Percentiles rank a stretch among this genome's conserved stretches.
Evolutionary conservation across 805 yeast species (phyloP).

Genomic region (Myxozyma neotropica): DNA sequence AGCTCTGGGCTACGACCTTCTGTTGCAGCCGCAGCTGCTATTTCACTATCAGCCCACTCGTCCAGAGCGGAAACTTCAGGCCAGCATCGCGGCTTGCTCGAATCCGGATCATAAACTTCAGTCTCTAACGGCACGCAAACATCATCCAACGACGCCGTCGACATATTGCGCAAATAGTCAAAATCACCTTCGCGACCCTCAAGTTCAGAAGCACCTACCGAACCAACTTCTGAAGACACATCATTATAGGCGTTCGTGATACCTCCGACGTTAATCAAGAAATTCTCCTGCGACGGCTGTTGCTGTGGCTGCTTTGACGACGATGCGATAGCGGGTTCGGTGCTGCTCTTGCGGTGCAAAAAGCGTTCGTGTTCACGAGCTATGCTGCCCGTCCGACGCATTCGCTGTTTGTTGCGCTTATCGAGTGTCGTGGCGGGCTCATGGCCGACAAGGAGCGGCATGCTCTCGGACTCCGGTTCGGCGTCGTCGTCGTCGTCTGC

Average conservation of each 20-base stretch:
- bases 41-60: slow-evolving; percentile 76
- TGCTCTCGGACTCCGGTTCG: slow-evolving; percentile 1
- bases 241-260: background rate
- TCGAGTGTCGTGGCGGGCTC: slow-evolving; percentile 11
- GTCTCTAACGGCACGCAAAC: slow-evolving; percentile 84
- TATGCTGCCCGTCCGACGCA: slow-evolving; percentile 12
- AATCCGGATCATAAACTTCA: slow-evolving; percentile 36
- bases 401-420: slow-evolving; percentile 16
- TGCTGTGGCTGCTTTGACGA: background rate
- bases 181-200: slow-evolving; percentile 4
- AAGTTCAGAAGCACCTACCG: background rate
- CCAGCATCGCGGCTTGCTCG: slow-evolving; percentile 55
- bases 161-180: slow-evolving; percentile 18
- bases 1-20: slow-evolving; percentile 47
- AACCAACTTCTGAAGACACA: background rate
- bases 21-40: slow-evolving; percentile 45
- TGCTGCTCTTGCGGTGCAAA: slow-evolving; percentile 3
- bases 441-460: background rate
- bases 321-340: background rate
- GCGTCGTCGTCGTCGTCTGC: slow-evolving; percentile 13
- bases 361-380: slow-evolving; percentile 16
- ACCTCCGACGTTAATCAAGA: slow-evolving; percentile 4
- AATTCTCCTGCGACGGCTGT: slow-evolving; percentile 6
- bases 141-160: slow-evolving; percentile 73
- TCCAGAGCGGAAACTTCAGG: slow-evolving; percentile 78